Evolutionary conservation across 371 early-diverging fungal genomes (phyloP), one percentile per base, ranked within the genome.

Genomic region (Mortierella sp.): DNA sequence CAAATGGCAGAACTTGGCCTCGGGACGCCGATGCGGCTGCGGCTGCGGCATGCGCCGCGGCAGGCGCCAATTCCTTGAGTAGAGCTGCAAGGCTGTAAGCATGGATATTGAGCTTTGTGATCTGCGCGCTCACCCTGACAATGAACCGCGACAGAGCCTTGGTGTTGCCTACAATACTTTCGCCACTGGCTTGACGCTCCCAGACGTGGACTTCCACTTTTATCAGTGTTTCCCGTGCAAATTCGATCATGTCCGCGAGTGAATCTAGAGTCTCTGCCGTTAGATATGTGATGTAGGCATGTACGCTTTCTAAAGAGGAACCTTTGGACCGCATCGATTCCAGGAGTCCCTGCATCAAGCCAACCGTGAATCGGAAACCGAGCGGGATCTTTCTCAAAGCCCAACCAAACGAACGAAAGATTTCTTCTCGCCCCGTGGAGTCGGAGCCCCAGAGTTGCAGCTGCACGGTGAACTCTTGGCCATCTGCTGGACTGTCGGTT

Each of bases 401-500:
- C 62, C 62, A 70, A 17, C 70, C 70, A 48, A 53, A 57, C 0
- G 57, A 50, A 23, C 28, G 23, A 4, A 70, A 19, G 19, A 70
- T 50, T 19, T 56, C 57, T 12, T 50, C 70, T 17, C 70, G 48
- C 6, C 58, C 70, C 19, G 50, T 21, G 2, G 60, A 54, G 6
- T 68, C 68, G 11, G 42, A 9, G 21, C 56, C 28, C 2, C 39
- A 31, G 2, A 68, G 19, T 4, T 60, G 34, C 14, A 68, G 50
- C 3, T 30, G 21, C 9, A 59, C 37, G 7, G 11, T 34, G 37
- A 14, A 1, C 4, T 4, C 37, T 34, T 34, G 37, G 4, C 37
- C 37, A 11, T 34, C 14, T 34, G 7, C 37, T 34, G 37, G 14
- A 34, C 37, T 4, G 14, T 14, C 37, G 14, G 7, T 7, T 0